A percentile compares a stretch with the other conserved stretches of the same genome.
Conservation (phyloP, 2,329 filamentous ascomycete species). For the Colletotrichum sp. region DNA sequence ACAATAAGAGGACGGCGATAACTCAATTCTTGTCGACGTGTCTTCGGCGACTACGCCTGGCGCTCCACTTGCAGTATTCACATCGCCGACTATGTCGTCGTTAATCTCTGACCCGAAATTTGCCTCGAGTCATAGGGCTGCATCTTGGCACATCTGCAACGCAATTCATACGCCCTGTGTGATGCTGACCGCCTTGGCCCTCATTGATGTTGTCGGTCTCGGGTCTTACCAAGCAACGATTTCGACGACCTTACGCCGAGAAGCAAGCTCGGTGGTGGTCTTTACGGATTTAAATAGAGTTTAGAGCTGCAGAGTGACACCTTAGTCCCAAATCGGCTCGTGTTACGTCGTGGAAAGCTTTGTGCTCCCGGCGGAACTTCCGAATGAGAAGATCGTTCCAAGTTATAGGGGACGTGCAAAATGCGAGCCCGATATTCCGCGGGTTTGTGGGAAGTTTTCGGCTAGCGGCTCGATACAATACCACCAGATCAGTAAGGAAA, state of each 20-base stretch:
- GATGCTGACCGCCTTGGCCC: not conserved
- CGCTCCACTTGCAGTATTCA: not conserved
- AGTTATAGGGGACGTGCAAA: not conserved
- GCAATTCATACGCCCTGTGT: not conserved
- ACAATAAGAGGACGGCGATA: not conserved
- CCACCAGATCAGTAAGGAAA: not conserved
- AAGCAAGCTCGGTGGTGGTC: not conserved
- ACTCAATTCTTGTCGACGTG: not conserved
- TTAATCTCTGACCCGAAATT: accelerated
- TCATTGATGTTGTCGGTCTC: not conserved
- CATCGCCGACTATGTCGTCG: not conserved
- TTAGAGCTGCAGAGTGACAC: not conserved
- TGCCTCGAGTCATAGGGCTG: not conserved
- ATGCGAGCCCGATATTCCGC: not conserved
- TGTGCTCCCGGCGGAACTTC: not conserved
- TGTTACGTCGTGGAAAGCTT: not conserved
- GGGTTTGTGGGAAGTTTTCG: not conserved
- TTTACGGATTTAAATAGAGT: not conserved
- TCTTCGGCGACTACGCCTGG: not conserved
- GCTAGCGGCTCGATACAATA: not conserved
- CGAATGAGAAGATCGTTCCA: not conserved
- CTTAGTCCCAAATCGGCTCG: not conserved
- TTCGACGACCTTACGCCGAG: not conserved
- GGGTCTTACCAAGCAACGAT: not conserved
- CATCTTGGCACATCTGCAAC: not conserved